Percentiles rank a stretch among this genome's conserved stretches.
Evolutionary conservation across 257 asterid genomes (phyloP).

Genomic region (Solanum megistacrolobum): DNA sequence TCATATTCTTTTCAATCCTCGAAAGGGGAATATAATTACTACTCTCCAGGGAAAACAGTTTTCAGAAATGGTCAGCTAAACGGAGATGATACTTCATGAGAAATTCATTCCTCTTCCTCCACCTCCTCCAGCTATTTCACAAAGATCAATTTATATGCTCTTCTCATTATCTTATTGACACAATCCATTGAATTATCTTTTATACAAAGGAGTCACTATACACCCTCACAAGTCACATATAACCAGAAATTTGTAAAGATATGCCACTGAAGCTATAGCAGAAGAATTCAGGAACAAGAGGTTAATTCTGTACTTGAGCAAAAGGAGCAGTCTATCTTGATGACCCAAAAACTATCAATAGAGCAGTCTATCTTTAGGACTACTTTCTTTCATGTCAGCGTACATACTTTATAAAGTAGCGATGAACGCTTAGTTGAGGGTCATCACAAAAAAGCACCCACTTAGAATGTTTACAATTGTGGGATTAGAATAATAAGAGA

Average conservation of each 20-base stretch:
- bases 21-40: not conserved
- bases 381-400: constrained; percentile 28
- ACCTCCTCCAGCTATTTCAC: constrained; percentile 80
- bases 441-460: constrained; percentile 21
- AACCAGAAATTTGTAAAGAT: no score
- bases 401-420: constrained; percentile 44
- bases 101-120: constrained; percentile 65
- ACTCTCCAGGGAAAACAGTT: not conserved
- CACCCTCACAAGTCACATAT: no score
- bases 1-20: not conserved
- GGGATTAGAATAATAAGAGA: no score
- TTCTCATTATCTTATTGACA: not conserved
- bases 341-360: constrained; percentile 60
- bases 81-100: not conserved
- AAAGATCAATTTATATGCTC: no score
- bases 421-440: constrained; percentile 33
- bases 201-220: no score
- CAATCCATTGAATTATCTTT: no score
- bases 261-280: not conserved
- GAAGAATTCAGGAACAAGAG: not conserved
- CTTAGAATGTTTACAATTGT: not conserved
- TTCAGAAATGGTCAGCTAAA: not conserved
- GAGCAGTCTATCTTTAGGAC: constrained; percentile 17
- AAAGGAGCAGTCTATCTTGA: constrained; percentile 56
- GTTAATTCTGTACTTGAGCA: constrained; percentile 43